Evolutionary conservation across 176 grass and related monocot species (phyloP), one percentile per base, ranked within the genome.

Genomic region (Aegilops sharonensis): DNA sequence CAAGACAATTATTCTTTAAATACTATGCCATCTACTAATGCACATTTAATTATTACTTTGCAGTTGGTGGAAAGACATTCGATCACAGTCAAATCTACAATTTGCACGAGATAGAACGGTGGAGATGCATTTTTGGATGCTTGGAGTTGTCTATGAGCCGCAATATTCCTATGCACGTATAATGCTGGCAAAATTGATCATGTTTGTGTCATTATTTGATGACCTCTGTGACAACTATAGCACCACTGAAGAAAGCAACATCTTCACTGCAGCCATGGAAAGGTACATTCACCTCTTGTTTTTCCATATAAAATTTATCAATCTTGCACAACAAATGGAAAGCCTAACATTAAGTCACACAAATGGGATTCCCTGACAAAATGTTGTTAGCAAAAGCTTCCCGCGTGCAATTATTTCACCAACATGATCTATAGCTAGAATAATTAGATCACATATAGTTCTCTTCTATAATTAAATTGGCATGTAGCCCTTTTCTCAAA

Each of bases 11-110:
- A 25, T 25, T 25, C 25, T 25, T 25, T 25, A 35, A 35, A 5
- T 35, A 35, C 6, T 35, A 62, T 40, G 11, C 1, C 0, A 35
- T 35, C 0, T 81, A 11, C 27, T 81, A 71, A 70, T 57, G 4
- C 45, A 57, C 18, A 59, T n/a, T 35, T 2, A 6, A 11, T 54
- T 20, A n/a, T 25, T 32, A 10, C 24, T 21, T 72, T 47, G 25
- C 75, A 91, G 89, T 47, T 94, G 89, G 92, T 91, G 89, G 89
- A 87, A 89, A 32, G 89, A 79, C 29, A 60, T 87, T 5, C 40
- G 50, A 2, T 14, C 76, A 35, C 13, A 17, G 5, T 25, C 81
- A 4, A 12, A 64, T 9, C 37, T 91, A 15, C 6, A 34, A 9
- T 94, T 81, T 42, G 47, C 80, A 6, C 66, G 86, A 4, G 86